Evolutionary conservation across 2,329 filamentous ascomycete genomes (phyloP).

Genomic region (Pseudocercospora eumusae): DNA sequence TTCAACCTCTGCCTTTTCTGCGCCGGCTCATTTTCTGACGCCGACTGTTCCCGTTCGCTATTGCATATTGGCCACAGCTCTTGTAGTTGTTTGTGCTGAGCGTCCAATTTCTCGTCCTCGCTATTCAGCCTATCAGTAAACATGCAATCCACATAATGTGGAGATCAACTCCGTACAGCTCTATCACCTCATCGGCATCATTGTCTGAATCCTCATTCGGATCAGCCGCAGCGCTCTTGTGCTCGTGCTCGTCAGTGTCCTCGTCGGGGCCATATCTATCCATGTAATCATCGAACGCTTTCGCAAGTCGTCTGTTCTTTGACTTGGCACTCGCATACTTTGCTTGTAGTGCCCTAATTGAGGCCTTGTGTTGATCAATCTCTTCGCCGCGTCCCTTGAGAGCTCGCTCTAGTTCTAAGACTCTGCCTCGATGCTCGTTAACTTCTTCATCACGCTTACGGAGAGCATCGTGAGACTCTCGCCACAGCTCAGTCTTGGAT

Average conservation of each 20-base stretch:
- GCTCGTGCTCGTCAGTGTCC: background rate
- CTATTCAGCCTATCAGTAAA: background rate
- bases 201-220: background rate
- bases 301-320: slow-evolving; percentile 8
- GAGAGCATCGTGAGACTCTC: slow-evolving; percentile 9
- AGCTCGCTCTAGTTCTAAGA: background rate
- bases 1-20: background rate
- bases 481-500: slow-evolving; percentile 12
- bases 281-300: slow-evolving; percentile 6
- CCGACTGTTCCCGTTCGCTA: background rate
- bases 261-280: background rate
- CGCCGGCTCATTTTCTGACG: slow-evolving; percentile 1
- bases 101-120: background rate
- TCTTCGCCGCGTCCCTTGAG: background rate
- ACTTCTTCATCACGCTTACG: background rate
- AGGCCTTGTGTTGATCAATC: background rate
- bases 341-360: background rate
- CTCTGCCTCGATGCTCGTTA: background rate
- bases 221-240: background rate
- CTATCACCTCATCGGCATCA: background rate
- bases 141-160: background rate
- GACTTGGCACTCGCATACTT: background rate
- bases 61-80: background rate
- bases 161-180: background rate
- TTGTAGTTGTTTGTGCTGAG: slow-evolving; percentile 12